Conservation (phyloP, 805 yeast genomes). For the Candida xiaguanensis region DNA sequence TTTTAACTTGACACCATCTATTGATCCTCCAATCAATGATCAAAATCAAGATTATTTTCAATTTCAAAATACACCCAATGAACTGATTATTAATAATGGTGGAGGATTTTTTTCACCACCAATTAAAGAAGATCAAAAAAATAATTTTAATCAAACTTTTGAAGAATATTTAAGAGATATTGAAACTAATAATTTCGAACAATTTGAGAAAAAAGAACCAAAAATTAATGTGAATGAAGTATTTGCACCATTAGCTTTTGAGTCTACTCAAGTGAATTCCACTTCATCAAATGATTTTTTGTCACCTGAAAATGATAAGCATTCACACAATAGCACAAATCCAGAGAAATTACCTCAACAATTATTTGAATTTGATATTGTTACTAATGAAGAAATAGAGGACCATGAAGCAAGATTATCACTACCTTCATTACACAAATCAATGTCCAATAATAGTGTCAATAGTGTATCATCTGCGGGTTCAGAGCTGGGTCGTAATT, state of each 20-base stretch:
- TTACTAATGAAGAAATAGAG: not conserved
- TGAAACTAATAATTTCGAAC: not conserved
- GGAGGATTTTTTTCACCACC: slow-evolving; percentile 13
- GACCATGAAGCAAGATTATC: slow-evolving; percentile 6
- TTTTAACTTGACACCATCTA: slow-evolving; percentile 25
- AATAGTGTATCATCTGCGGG: slow-evolving; percentile 14
- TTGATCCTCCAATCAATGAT: slow-evolving; percentile 26
- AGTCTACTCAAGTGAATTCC: slow-evolving; percentile 1
- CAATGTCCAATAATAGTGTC: slow-evolving; percentile 14
- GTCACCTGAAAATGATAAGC: slow-evolving; percentile 2
- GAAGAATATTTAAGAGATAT: slow-evolving; percentile 10
- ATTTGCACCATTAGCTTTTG: slow-evolving; percentile 2
- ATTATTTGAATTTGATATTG: not conserved
- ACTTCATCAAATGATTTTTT: slow-evolving; percentile 1
- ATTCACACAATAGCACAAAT: not conserved
- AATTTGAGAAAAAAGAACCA: not conserved
- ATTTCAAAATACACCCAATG: not conserved
- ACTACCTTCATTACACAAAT: slow-evolving; percentile 14
- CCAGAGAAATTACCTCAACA: slow-evolving; percentile 2
- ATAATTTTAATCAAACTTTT: slow-evolving; percentile 12
- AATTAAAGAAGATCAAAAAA: slow-evolving; percentile 8
- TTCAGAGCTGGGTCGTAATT: slow-evolving; percentile 6
- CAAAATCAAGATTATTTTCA: slow-evolving; percentile 11
- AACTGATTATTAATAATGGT: slow-evolving; percentile 1
- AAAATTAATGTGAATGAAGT: slow-evolving; percentile 1